Conservation (phyloP, 768 basidiomycete genomes). For the Punctularia strigosozonata region DNA sequence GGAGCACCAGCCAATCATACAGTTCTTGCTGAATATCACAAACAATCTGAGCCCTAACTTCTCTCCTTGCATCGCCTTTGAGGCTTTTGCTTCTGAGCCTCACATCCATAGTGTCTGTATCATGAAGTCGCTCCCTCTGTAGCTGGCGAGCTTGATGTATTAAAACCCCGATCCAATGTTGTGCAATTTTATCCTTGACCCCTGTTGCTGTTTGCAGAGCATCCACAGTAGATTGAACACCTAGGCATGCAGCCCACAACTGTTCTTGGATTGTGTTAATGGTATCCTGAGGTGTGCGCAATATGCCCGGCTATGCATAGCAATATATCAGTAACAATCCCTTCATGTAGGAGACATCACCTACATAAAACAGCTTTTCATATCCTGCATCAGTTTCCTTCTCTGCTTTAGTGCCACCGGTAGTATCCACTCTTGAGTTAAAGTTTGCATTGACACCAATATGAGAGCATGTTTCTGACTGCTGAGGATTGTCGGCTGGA, state of each 20-base stretch:
- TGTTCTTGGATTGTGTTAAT: slow-evolving; percentile 6
- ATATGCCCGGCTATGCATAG: slow-evolving; percentile 4
- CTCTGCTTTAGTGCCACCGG: slow-evolving; percentile 13
- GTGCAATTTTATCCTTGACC: slow-evolving; percentile 19
- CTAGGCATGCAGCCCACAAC: slow-evolving; percentile 9
- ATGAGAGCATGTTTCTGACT: slow-evolving; percentile 17
- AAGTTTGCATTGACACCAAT: slow-evolving; percentile 13
- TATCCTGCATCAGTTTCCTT: slow-evolving; percentile 12
- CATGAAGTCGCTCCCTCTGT: slow-evolving; percentile 5
- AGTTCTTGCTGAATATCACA: neutral
- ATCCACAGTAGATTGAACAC: slow-evolving; percentile 5
- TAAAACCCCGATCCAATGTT: slow-evolving; percentile 15
- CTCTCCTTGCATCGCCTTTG: neutral
- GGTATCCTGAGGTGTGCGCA: slow-evolving; percentile 6
- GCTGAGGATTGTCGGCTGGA: slow-evolving; percentile 23
- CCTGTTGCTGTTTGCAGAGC: slow-evolving; percentile 13
- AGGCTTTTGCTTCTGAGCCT: neutral
- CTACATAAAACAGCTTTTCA: slow-evolving; percentile 6
- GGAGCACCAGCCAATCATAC: neutral
- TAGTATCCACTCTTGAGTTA: slow-evolving; percentile 14
- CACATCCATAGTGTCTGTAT: neutral
- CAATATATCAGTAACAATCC: neutral
- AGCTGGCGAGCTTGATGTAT: neutral
- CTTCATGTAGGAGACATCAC: neutral
- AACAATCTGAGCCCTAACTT: neutral